These are phyloP conservation scores for Aspergillus vadensis DNA, from an alignment of 2,329 filamentous ascomycete species.

Conservation along the genomic window DNA sequence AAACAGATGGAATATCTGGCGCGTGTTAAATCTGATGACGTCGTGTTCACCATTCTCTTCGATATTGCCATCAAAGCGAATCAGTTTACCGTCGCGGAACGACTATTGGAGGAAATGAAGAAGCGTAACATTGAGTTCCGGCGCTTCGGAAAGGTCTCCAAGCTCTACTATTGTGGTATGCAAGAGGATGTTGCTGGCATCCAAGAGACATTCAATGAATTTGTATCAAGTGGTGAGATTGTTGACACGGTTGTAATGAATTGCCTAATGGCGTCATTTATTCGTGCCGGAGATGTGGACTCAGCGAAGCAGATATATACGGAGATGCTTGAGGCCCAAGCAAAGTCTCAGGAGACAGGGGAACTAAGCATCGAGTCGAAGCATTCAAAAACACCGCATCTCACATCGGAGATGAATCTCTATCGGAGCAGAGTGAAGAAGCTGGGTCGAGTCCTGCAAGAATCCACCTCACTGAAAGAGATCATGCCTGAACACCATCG, in stretches of 20 bases:
- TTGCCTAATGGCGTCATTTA: slow-evolving; percentile 76
- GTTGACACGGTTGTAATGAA: slow-evolving; percentile 87
- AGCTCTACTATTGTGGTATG: slow-evolving; percentile 83
- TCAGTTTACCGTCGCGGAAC: slow-evolving; percentile 80
- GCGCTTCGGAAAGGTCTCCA: slow-evolving; percentile 76
- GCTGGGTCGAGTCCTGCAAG: slow-evolving; percentile 53
- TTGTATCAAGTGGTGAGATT: slow-evolving; percentile 82
- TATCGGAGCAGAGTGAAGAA: slow-evolving; percentile 43
- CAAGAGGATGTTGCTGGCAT: slow-evolving; percentile 72
- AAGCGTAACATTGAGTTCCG: slow-evolving; percentile 67
- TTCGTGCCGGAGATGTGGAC: slow-evolving; percentile 72
- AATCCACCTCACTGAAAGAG: slow-evolving; percentile 46
- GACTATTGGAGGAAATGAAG: slow-evolving; percentile 80
- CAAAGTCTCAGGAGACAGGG: slow-evolving; percentile 37
- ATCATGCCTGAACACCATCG: slow-evolving; percentile 59
- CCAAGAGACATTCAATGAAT: slow-evolving; percentile 74
- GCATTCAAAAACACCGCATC: slow-evolving; percentile 23
- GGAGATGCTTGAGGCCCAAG: slow-evolving; percentile 72
- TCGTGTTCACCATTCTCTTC: slow-evolving; percentile 94
- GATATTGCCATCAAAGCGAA: slow-evolving; percentile 83
- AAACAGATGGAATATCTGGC: slow-evolving; percentile 81
- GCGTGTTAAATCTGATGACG: slow-evolving; percentile 65
- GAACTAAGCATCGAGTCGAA: slow-evolving; percentile 23
- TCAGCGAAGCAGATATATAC: slow-evolving; percentile 80
- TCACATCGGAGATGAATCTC: slow-evolving; percentile 38